These are phyloP conservation scores for Knufia fluminis DNA, from an alignment of 2,329 filamentous ascomycete genomes.

Conservation along the genomic window DNA sequence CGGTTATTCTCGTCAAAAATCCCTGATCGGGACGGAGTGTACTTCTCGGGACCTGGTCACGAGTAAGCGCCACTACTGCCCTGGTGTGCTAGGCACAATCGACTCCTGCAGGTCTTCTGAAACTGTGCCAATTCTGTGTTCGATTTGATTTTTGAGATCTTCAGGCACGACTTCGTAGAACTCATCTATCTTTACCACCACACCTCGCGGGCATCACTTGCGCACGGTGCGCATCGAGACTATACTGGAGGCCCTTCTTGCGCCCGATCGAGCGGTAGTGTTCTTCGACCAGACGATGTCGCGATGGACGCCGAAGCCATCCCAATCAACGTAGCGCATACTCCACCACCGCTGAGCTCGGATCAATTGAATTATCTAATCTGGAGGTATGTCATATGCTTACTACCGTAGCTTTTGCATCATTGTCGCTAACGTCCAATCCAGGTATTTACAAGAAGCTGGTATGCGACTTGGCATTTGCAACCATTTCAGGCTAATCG, in stretches of 20 bases:
- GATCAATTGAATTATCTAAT: constrained; percentile 62
- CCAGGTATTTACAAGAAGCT: constrained; percentile 47
- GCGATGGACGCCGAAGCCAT: constrained; percentile 21
- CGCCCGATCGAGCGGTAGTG: background rate
- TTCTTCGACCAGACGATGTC: constrained; percentile 17
- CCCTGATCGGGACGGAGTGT: background rate
- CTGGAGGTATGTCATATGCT: constrained; percentile 47
- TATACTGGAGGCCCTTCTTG: background rate
- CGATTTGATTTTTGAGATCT: background rate
- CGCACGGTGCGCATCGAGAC: background rate
- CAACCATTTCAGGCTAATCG: constrained; percentile 16
- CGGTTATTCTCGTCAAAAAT: too few relatives aligned
- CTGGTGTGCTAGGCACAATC: constrained; percentile 1
- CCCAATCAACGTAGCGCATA: constrained; percentile 27
- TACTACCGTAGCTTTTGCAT: background rate
- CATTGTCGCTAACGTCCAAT: constrained; percentile 15
- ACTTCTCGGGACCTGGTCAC: background rate
- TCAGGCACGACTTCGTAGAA: background rate
- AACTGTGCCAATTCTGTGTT: background rate
- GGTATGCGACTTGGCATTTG: constrained; percentile 31
- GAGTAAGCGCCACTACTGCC: constrained; percentile 1
- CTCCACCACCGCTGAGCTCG: constrained; percentile 36
- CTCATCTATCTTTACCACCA: constrained; percentile 2
- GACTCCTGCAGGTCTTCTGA: background rate
- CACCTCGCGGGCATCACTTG: background rate